A percentile compares a stretch with the other conserved stretches of the same genome.
These are phyloP conservation scores for Suillus subaureus DNA, from an alignment of 768 basidiomycete species.

Conservation along the genomic window DNA sequence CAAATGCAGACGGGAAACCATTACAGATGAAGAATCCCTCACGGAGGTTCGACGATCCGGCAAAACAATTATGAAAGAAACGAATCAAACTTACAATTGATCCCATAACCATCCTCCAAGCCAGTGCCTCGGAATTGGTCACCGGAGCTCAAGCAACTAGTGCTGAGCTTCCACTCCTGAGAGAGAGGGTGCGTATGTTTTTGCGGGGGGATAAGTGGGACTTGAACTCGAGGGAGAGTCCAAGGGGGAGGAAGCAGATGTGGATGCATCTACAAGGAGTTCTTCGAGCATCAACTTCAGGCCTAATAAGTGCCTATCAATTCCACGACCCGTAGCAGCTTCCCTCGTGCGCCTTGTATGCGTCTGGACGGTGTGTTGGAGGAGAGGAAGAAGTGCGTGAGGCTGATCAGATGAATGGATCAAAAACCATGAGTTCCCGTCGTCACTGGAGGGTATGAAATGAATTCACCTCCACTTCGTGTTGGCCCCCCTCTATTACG, in stretches of 20 bases:
- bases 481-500: not conserved
- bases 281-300: slow-evolving; percentile 63
- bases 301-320: slow-evolving; percentile 91
- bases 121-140: slow-evolving; percentile 86
- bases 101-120: slow-evolving; percentile 88
- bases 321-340: slow-evolving; percentile 79
- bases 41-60: not conserved
- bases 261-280: not conserved
- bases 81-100: slow-evolving; percentile 70
- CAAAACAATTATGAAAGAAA: not conserved
- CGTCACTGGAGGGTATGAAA: not conserved
- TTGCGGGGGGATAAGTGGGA: slow-evolving; percentile 38
- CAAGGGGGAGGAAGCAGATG: not conserved
- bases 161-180: slow-evolving; percentile 85
- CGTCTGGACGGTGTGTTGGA: slow-evolving; percentile 67
- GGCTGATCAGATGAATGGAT: slow-evolving; percentile 18
- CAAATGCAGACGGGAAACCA: not conserved
- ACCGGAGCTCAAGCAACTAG: slow-evolving; percentile 87
- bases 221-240: not conserved
- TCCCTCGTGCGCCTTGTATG: slow-evolving; percentile 76
- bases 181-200: slow-evolving; percentile 46
- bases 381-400: too few species aligned
- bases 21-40: not conserved
- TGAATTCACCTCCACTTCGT: not conserved
- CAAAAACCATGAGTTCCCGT: not conserved